phyloP scores from a whole-genome alignment of 1,284 basidiomycete species.

The Naganishia albida region DNA sequence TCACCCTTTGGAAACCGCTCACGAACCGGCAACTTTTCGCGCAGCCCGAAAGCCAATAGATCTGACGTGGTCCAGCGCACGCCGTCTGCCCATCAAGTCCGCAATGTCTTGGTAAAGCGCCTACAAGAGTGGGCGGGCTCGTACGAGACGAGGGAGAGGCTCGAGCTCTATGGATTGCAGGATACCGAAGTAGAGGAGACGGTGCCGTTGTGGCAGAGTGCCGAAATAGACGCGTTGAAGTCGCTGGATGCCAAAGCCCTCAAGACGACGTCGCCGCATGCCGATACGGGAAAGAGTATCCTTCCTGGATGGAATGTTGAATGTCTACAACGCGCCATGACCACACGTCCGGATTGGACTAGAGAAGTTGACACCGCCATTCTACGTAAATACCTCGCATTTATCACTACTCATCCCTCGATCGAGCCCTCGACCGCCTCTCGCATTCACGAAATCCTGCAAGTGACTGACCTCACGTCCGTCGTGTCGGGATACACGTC shows the following conservation, averaged over 20 bases:
- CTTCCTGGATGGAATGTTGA: slow-evolving; percentile 19
- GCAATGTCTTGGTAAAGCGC: slow-evolving; percentile 35
- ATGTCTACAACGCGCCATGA: slow-evolving; percentile 23
- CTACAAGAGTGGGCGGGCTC: slow-evolving; percentile 41
- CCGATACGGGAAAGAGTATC: slow-evolving; percentile 10
- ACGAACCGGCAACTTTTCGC: slow-evolving; percentile 1
- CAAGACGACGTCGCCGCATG: neutral
- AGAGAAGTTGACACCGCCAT: slow-evolving; percentile 18
- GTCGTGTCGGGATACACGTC: slow-evolving; percentile 48
- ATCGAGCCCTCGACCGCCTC: slow-evolving; percentile 13
- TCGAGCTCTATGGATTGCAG: slow-evolving; percentile 40
- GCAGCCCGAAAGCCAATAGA: slow-evolving; percentile 16
- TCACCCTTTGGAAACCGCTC: neutral
- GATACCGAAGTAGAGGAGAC: slow-evolving; percentile 1
- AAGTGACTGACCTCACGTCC: slow-evolving; percentile 50
- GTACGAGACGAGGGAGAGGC: slow-evolving; percentile 35
- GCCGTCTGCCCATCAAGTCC: slow-evolving; percentile 19
- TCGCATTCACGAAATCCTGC: slow-evolving; percentile 47
- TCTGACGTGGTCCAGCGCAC: slow-evolving; percentile 13
- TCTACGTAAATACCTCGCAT: slow-evolving; percentile 21
- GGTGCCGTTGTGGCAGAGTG: slow-evolving; percentile 31
- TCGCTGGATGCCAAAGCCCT: slow-evolving; percentile 28
- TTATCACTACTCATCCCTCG: neutral
- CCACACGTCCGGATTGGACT: slow-evolving; percentile 17
- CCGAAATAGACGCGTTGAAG: slow-evolving; percentile 19